Percentiles rank a stretch among this genome's conserved stretches.
Evolutionary conservation across 805 yeast genomes (phyloP).

Genomic region (Huiozyma sinensis): DNA sequence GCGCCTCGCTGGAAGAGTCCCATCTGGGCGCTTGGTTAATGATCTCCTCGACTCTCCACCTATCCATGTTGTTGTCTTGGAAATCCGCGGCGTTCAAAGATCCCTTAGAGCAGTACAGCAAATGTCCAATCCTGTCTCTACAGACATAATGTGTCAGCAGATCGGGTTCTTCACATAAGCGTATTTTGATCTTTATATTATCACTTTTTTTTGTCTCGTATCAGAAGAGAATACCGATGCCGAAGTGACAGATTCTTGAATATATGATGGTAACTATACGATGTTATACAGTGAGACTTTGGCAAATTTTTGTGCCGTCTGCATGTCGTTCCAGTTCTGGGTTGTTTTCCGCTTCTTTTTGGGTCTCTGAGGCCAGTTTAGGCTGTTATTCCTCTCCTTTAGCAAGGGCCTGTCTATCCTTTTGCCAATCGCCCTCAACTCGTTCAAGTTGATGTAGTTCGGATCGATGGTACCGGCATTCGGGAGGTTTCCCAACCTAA

Average conservation of each 20-base stretch:
- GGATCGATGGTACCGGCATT: conserved; percentile 5
- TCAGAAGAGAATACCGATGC: too few relatives aligned
- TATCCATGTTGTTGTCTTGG: conserved; percentile 1
- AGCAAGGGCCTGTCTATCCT: conserved; percentile 15
- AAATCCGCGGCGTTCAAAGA: too few relatives aligned
- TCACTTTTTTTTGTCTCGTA: neutral
- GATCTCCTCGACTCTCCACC: conserved; percentile 3
- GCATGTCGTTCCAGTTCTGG: neutral
- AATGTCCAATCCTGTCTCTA: too few relatives aligned
- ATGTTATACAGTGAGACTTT: conserved; percentile 14
- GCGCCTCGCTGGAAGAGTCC: conserved; percentile 22
- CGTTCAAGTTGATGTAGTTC: conserved; percentile 8
- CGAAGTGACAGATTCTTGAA: too few relatives aligned
- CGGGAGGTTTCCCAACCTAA: conserved; percentile 3
- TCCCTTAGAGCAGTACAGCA: too few relatives aligned
- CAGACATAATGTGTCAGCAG: too few relatives aligned
- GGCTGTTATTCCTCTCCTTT: conserved; percentile 11
- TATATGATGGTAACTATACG: too few relatives aligned
- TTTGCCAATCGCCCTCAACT: conserved; percentile 16
- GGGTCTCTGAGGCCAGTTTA: conserved; percentile 18
- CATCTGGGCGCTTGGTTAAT: conserved; percentile 17
- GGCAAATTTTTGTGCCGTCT: conserved; percentile 3
- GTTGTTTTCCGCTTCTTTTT: conserved; percentile 5
- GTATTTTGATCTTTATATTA: neutral
- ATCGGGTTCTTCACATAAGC: too few relatives aligned